These are phyloP conservation scores for Nitzschia putrida DNA, from an alignment of 108 stramenopile genomes.

Conservation along the genomic window DNA sequence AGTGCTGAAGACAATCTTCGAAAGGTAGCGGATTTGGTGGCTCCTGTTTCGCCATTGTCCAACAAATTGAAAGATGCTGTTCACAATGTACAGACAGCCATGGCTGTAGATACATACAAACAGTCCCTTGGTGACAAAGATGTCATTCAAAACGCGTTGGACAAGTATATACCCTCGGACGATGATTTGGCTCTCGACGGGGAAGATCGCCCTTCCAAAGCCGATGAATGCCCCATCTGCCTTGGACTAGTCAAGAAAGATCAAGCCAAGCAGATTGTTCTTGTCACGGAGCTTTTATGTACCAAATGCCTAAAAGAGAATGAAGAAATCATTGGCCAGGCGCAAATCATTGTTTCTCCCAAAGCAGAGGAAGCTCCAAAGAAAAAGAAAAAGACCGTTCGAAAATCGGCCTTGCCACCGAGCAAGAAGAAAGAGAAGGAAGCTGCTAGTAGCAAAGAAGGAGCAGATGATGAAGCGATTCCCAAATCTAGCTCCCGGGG, in stretches of 20 bases:
- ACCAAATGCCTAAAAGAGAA: neutral
- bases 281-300: constrained; percentile 3
- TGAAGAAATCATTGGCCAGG: neutral
- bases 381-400: neutral
- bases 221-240: constrained; percentile 12
- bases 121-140: neutral
- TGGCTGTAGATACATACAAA: neutral
- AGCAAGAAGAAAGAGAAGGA: neutral
- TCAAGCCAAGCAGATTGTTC: constrained; percentile 1
- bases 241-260: neutral
- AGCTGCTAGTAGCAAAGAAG: neutral
- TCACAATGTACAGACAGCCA: constrained; percentile 1
- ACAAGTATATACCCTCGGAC: constrained; percentile 10
- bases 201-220: neutral
- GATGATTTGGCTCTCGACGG: constrained; percentile 1
- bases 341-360: neutral
- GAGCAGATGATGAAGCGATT: neutral
- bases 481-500: neutral
- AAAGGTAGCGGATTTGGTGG: neutral
- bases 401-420: neutral
- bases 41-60: constrained; percentile 1
- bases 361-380: neutral
- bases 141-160: neutral
- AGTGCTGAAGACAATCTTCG: neutral
- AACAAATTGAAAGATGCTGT: neutral